Evolutionary conservation across 768 basidiomycete genomes (phyloP).

Genomic region (Obba rivulosa): DNA sequence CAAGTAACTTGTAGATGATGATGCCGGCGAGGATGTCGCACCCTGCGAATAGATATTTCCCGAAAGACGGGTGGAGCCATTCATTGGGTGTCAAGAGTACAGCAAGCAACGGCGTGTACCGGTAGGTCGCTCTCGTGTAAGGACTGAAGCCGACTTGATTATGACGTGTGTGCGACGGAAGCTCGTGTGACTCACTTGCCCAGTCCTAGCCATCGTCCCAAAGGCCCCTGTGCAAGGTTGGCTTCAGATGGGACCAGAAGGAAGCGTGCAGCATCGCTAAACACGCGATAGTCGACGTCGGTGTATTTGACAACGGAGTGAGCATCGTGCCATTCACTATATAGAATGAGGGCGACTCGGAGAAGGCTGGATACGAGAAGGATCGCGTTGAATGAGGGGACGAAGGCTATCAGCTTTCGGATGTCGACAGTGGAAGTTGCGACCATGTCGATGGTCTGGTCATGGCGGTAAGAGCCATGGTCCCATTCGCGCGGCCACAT

Average conservation of each 20-base stretch:
- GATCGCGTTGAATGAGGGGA: slow-evolving; percentile 44
- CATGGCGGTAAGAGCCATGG: neutral
- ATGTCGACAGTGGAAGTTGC: neutral
- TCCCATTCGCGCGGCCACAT: neutral
- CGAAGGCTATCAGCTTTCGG: neutral
- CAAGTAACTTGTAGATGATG: slow-evolving; percentile 61
- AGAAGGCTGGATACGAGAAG: slow-evolving; percentile 51
- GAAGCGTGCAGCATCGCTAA: slow-evolving; percentile 85
- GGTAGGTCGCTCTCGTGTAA: slow-evolving; percentile 87
- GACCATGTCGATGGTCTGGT: neutral
- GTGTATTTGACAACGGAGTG: slow-evolving; percentile 88
- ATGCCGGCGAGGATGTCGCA: slow-evolving; percentile 80
- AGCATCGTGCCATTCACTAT: slow-evolving; percentile 88
- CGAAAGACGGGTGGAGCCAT: slow-evolving; percentile 78
- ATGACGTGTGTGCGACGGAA: neutral
- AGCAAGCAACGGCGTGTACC: slow-evolving; percentile 93
- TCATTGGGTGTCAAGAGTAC: slow-evolving; percentile 76
- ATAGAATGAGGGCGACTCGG: slow-evolving; percentile 67
- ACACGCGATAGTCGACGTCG: slow-evolving; percentile 96
- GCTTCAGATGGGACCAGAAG: slow-evolving; percentile 33
- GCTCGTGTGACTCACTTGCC: slow-evolving; percentile 56
- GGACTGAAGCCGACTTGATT: slow-evolving; percentile 47
- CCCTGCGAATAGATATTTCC: slow-evolving; percentile 82
- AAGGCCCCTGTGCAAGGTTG: slow-evolving; percentile 59
- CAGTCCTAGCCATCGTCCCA: slow-evolving; percentile 39